Evolutionary conservation across 352 stramenopile genomes (phyloP).

Genomic region (Phytophthora podocarpi): DNA sequence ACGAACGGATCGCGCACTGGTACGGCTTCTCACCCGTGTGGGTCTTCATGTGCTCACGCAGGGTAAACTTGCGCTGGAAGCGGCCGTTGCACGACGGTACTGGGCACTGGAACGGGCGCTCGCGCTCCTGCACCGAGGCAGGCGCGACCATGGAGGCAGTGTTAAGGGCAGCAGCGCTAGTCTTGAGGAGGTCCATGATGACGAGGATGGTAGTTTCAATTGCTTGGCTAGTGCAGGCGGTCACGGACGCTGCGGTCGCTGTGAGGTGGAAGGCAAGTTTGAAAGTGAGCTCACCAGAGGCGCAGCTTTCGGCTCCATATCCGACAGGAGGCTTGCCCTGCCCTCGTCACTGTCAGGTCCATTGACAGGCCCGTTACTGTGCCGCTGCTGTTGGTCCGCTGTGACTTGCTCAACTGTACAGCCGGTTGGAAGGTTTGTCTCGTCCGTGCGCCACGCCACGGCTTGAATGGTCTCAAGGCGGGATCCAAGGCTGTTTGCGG

Average conservation of each 20-base stretch:
- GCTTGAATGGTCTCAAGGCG: constrained; percentile 38
- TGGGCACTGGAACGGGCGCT: constrained; percentile 47
- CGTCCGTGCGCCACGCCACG: constrained; percentile 32
- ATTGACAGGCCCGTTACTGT: constrained; percentile 30
- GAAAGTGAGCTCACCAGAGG: constrained; percentile 44
- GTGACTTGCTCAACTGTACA: constrained; percentile 34
- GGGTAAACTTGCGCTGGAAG: constrained; percentile 78
- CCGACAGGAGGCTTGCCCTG: constrained; percentile 24
- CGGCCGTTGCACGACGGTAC: constrained; percentile 46
- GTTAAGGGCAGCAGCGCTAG: constrained; percentile 1
- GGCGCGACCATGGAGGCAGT: not conserved
- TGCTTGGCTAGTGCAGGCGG: constrained; percentile 27
- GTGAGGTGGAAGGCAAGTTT: constrained; percentile 46
- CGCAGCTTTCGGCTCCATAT: constrained; percentile 26
- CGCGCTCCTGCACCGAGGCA: constrained; percentile 25
- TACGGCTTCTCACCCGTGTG: constrained; percentile 82
- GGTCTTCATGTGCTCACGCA: constrained; percentile 82
- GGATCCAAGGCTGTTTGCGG: constrained; percentile 31
- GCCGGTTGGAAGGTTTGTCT: constrained; percentile 26
- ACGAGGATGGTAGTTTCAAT: constrained; percentile 18
- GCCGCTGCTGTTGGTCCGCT: constrained; percentile 34
- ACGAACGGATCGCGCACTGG: constrained; percentile 55
- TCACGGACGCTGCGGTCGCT: constrained; percentile 31
- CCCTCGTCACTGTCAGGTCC: constrained; percentile 24
- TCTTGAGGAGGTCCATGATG: constrained; percentile 34